These are phyloP conservation scores for Halenospora varia DNA, from an alignment of 495 filamentous ascomycete genomes.

Conservation along the genomic window DNA sequence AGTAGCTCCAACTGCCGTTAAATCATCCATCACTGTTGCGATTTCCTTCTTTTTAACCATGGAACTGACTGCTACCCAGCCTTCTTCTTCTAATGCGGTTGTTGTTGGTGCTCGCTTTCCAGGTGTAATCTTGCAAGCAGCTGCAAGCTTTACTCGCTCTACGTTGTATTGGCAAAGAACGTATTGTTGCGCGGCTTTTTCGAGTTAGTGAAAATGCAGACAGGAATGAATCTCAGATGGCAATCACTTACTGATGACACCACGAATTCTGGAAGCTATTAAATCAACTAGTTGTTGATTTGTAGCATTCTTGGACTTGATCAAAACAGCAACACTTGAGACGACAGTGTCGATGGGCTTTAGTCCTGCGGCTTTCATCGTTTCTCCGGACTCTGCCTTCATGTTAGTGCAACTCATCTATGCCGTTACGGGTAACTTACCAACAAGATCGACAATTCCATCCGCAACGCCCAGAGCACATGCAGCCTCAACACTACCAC, in stretches of 20 bases:
- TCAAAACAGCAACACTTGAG: constrained; percentile 78
- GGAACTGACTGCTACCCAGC: constrained; percentile 87
- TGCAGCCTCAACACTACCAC: constrained; percentile 94
- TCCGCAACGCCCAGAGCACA: constrained; percentile 94
- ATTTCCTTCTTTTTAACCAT: constrained; percentile 94
- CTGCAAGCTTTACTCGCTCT: constrained; percentile 57
- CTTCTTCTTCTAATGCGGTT: constrained; percentile 77
- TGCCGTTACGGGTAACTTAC: constrained; percentile 60
- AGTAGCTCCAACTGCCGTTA: constrained; percentile 72
- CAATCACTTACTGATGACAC: constrained; percentile 74
- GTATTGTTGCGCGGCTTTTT: constrained; percentile 78
- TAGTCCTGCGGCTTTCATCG: constrained; percentile 95
- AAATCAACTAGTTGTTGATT: constrained; percentile 73
- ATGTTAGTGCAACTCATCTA: constrained; percentile 12
- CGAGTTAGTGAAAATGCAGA: constrained; percentile 2
- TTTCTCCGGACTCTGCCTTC: constrained; percentile 85
- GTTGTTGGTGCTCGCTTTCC: constrained; percentile 93
- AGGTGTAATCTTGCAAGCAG: constrained; percentile 77
- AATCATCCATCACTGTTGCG: constrained; percentile 85
- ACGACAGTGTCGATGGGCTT: constrained; percentile 94
- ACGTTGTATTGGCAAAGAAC: constrained; percentile 98
- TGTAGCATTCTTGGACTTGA: constrained; percentile 85
- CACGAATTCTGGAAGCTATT: constrained; percentile 77
- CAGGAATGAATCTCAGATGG: neutral
- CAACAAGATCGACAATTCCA: constrained; percentile 95